A percentile compares a stretch with the other conserved stretches of the same genome.
Evolutionary conservation across 139 green algal species (phyloP).

Genomic region (Chlamydomonas schloesseri): DNA sequence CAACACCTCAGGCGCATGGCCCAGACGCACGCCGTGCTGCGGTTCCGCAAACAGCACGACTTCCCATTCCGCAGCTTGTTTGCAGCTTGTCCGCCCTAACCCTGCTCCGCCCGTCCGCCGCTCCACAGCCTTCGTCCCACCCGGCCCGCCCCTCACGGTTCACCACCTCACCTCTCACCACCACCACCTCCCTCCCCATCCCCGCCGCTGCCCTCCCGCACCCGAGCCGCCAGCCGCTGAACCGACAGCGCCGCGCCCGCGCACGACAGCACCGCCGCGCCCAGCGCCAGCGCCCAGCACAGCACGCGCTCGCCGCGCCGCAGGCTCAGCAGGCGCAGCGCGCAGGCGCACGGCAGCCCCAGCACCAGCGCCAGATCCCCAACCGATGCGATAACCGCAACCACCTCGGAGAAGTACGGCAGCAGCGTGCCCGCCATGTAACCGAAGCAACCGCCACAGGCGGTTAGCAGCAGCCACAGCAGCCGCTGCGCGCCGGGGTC

Average conservation of each 20-base stretch:
- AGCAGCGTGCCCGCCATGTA: conserved; percentile 40
- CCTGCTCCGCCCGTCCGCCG: too few species aligned
- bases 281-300: conserved; percentile 37
- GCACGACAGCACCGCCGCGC: conserved; percentile 21
- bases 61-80: too few species aligned
- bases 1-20: too few species aligned
- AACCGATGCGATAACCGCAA: conserved; percentile 53
- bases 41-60: too few species aligned
- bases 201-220: neutral
- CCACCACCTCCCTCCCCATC: neutral
- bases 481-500: conserved; percentile 17
- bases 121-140: too few species aligned
- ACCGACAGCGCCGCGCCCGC: conserved; percentile 41
- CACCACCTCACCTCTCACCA: neutral
- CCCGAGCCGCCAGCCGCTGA: conserved; percentile 9
- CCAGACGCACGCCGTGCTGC: too few species aligned
- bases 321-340: conserved; percentile 45
- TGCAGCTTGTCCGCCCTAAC: too few species aligned
- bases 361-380: conserved; percentile 55
- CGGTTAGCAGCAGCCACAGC: conserved; percentile 44
- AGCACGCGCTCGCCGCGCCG: neutral
- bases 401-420: conserved; percentile 52
- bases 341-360: conserved; percentile 52
- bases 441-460: conserved; percentile 17
- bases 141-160: neutral